phyloP scores from a whole-genome alignment of 2,329 filamentous ascomycete genomes.

The Pezicula neosporulosa region DNA sequence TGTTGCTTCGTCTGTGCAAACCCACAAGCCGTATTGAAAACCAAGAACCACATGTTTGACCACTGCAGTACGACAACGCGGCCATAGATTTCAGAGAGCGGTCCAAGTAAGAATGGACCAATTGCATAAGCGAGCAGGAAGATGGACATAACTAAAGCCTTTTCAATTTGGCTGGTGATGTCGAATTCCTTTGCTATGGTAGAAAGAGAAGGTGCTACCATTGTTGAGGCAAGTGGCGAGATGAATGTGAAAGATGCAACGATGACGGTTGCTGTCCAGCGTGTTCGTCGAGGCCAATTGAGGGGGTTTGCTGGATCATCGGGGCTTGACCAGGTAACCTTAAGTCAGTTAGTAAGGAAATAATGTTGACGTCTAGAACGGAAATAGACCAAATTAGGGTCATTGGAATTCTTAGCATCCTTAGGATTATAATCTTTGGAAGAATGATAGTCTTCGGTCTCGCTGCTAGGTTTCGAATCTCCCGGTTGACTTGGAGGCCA shows the following conservation, averaged over 20 bases:
- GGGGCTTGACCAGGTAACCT: slow-evolving; percentile 3
- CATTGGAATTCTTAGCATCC: neutral
- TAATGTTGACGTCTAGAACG: neutral
- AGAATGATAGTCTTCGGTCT: neutral
- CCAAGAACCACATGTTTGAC: slow-evolving; percentile 49
- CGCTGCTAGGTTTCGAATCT: neutral
- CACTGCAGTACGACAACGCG: slow-evolving; percentile 56
- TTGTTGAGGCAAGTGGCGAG: slow-evolving; percentile 43
- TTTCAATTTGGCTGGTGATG: slow-evolving; percentile 38
- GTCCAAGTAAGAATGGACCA: slow-evolving; percentile 54
- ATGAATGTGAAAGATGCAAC: slow-evolving; percentile 35
- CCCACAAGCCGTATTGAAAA: slow-evolving; percentile 53
- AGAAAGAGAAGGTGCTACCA: slow-evolving; percentile 39
- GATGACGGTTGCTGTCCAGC: slow-evolving; percentile 25
- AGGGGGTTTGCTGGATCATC: slow-evolving; percentile 3
- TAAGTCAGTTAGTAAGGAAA: neutral
- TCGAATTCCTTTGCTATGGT: slow-evolving; percentile 45
- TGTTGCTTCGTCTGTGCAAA: slow-evolving; percentile 46
- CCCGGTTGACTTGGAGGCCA: neutral
- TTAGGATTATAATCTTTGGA: neutral
- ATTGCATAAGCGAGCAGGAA: slow-evolving; percentile 52
- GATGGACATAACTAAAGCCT: slow-evolving; percentile 42
- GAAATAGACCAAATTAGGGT: neutral
- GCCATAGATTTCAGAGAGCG: slow-evolving; percentile 58
- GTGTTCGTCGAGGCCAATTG: slow-evolving; percentile 17